Percentiles rank a stretch among this genome's conserved stretches.
phyloP scores from a whole-genome alignment of 1,284 basidiomycete genomes.

The Rhodotorula sp. region DNA sequence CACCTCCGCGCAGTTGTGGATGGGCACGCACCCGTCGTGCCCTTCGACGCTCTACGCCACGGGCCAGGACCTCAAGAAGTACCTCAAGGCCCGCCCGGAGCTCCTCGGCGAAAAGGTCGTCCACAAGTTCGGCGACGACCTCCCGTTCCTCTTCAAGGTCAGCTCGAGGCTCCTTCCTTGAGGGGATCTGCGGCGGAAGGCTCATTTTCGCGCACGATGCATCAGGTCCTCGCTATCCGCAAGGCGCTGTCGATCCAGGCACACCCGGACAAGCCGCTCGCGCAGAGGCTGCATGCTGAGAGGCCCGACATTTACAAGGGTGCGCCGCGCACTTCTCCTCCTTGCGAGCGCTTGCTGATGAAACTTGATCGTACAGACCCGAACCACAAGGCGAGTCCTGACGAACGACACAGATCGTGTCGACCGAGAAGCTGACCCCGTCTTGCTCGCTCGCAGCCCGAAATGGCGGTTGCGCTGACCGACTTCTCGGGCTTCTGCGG shows the following conservation, averaged over 20 bases:
- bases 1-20: conserved; percentile 73
- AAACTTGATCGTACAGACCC: conserved; percentile 60
- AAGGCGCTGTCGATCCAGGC: conserved; percentile 97
- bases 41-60: conserved; percentile 68
- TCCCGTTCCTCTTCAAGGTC: conserved; percentile 93
- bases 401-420: too few relatives aligned
- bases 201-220: not conserved
- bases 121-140: conserved; percentile 65
- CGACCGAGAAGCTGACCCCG: not conserved
- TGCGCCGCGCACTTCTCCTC: conserved; percentile 48
- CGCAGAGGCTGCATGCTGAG: conserved; percentile 70
- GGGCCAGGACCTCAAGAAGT: conserved; percentile 58
- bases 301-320: conserved; percentile 89
- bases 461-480: conserved; percentile 95
- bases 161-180: not conserved
- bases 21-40: conserved; percentile 92
- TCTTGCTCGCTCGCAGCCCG: conserved; percentile 60
- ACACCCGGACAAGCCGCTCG: conserved; percentile 91
- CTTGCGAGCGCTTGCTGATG: too few relatives aligned
- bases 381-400: conserved; percentile 71
- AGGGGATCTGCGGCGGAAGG: not conserved
- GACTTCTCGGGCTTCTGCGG: conserved; percentile 89
- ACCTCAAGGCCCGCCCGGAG: conserved; percentile 66
- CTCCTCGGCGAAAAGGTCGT: conserved; percentile 66
- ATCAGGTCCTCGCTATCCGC: conserved; percentile 69